phyloP scores from a whole-genome alignment of 1,284 basidiomycete genomes.

The Tremellales sp. region DNA sequence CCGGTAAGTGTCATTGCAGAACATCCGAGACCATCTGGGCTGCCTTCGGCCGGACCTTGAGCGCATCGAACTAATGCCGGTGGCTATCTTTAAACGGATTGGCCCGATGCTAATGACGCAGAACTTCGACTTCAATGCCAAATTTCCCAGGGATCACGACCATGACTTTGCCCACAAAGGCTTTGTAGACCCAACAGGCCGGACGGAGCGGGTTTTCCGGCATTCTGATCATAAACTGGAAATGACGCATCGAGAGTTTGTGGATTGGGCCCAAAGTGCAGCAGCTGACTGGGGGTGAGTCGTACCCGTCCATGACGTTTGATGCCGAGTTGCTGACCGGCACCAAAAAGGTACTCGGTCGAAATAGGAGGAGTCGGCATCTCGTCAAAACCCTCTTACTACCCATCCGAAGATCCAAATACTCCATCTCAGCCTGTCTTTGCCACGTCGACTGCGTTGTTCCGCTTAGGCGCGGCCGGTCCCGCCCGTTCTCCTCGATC shows the following conservation, averaged over 20 bases:
- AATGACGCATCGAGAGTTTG: conserved; percentile 80
- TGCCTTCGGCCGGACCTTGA: no score
- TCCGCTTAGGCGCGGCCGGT: conserved; percentile 50
- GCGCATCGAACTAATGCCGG: no score
- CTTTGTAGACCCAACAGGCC: conserved; percentile 68
- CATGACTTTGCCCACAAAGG: conserved; percentile 51
- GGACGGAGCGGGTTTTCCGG: conserved; percentile 58
- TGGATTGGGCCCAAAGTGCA: conserved; percentile 58
- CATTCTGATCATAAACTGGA: conserved; percentile 88
- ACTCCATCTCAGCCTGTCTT: conserved; percentile 46
- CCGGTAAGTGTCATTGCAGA: conserved; percentile 52
- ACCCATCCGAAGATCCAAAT: conserved; percentile 26
- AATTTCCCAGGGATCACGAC: conserved; percentile 65
- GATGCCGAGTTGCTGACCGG: conserved; percentile 55
- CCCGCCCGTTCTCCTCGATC: conserved; percentile 46
- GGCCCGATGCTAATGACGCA: no score
- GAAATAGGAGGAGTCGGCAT: conserved; percentile 45
- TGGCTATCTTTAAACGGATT: no score
- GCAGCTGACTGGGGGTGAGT: conserved; percentile 68
- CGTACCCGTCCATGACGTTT: background rate
- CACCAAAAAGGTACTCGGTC: conserved; percentile 46
- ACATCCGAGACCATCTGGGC: no score
- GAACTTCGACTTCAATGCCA: conserved; percentile 66
- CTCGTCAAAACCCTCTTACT: conserved; percentile 45
- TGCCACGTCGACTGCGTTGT: conserved; percentile 69